Conservation (phyloP, 352 stramenopile genomes). For the Globisporangium polare region DNA sequence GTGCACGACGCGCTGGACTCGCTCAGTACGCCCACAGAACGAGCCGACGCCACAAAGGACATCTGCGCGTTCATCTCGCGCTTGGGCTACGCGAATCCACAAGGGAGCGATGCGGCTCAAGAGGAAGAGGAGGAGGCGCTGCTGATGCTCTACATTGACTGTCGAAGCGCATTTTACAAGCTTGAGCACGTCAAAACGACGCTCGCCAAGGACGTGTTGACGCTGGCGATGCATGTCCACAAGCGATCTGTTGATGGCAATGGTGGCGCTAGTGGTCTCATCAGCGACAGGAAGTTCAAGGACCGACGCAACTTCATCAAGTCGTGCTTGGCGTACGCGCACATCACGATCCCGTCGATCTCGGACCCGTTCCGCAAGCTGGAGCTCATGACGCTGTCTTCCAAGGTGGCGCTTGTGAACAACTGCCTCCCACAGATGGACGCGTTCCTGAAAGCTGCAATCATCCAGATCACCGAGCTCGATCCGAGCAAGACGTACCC, state of each 20-base stretch:
- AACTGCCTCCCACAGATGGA: slow-evolving; percentile 86
- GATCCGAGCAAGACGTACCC: slow-evolving; percentile 18
- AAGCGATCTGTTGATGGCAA: slow-evolving; percentile 12
- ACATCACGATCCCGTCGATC: slow-evolving; percentile 89
- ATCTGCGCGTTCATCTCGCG: slow-evolving; percentile 81
- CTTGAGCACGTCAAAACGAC: slow-evolving; percentile 67
- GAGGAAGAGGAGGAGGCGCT: slow-evolving; percentile 80
- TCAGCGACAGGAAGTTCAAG: slow-evolving; percentile 24
- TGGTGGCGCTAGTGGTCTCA: not conserved
- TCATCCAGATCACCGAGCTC: slow-evolving; percentile 74
- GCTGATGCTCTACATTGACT: slow-evolving; percentile 87
- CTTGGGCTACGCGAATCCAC: slow-evolving; percentile 36
- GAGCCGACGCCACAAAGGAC: slow-evolving; percentile 48
- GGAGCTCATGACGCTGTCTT: slow-evolving; percentile 57
- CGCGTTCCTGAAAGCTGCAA: slow-evolving; percentile 73
- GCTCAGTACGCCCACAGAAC: slow-evolving; percentile 60
- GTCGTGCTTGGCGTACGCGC: slow-evolving; percentile 85
- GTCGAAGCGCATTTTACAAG: slow-evolving; percentile 84
- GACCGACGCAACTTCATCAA: slow-evolving; percentile 75
- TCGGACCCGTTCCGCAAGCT: slow-evolving; percentile 42
- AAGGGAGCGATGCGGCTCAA: slow-evolving; percentile 8
- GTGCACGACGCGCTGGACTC: slow-evolving; percentile 84
- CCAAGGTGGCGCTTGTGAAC: slow-evolving; percentile 64
- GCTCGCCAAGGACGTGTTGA: slow-evolving; percentile 52
- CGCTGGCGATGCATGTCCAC: slow-evolving; percentile 59